A percentile compares a stretch with the other conserved stretches of the same genome.
Conservation (phyloP, 352 stramenopile species). For the Phytopythium delawarense region DNA sequence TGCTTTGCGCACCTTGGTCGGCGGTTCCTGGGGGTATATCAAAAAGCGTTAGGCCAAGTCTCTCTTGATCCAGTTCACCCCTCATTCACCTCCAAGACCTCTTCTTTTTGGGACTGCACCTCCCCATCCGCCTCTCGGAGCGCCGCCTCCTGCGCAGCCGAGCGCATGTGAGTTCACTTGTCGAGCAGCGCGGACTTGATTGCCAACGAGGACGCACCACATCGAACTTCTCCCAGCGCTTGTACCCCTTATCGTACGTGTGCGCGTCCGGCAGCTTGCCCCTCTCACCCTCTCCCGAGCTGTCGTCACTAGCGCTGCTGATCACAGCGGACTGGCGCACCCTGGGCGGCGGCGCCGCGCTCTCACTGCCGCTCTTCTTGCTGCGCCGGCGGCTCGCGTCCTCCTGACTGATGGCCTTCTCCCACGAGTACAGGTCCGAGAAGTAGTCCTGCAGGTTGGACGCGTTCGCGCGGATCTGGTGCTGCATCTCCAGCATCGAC, state of each 20-base stretch:
- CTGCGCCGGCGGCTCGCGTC: conserved; percentile 29
- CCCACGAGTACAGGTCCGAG: conserved; percentile 70
- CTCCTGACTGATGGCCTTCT: conserved; percentile 63
- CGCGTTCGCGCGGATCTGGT: conserved; percentile 79
- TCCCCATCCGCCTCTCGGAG: conserved; percentile 37
- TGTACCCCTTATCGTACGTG: conserved; percentile 89
- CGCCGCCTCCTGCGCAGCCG: conserved; percentile 33
- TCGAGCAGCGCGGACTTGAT: background rate
- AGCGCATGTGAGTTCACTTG: background rate
- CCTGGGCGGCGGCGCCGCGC: conserved; percentile 15
- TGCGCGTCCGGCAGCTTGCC: conserved; percentile 51
- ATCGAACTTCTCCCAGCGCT: conserved; percentile 89
- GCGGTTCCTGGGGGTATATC: background rate
- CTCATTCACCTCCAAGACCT: background rate
- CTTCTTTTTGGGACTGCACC: background rate
- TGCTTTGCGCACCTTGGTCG: background rate
- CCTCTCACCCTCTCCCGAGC: background rate
- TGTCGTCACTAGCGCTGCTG: background rate
- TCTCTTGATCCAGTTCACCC: background rate
- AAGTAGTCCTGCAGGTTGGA: conserved; percentile 79
- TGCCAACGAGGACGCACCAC: conserved; percentile 35
- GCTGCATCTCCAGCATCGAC: conserved; percentile 63
- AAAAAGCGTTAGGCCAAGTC: background rate
- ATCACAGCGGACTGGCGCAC: conserved; percentile 9
- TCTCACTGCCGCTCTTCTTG: conserved; percentile 15